phyloP scores from a whole-genome alignment of 192 early-diverging fungal species.

The Coemansia sp. region DNA sequence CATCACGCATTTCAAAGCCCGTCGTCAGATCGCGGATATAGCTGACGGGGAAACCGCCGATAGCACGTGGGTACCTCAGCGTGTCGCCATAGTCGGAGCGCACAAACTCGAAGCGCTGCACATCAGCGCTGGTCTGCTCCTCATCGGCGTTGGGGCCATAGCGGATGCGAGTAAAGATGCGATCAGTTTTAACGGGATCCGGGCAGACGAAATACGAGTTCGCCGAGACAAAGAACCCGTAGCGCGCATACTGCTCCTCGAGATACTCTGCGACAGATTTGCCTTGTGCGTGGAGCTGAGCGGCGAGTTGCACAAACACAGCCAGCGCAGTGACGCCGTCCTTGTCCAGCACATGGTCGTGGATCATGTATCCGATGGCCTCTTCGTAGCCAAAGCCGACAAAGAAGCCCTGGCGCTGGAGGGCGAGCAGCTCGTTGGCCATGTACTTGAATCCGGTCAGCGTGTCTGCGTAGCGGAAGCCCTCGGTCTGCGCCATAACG shows the following conservation, averaged over 20 bases:
- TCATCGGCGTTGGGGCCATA: slow-evolving; percentile 68
- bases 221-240: slow-evolving; percentile 81
- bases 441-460: slow-evolving; percentile 98
- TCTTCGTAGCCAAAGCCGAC: slow-evolving; percentile 91
- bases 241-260: slow-evolving; percentile 71
- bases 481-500: slow-evolving; percentile 69
- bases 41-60: slow-evolving; percentile 68
- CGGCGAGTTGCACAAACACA: slow-evolving; percentile 74
- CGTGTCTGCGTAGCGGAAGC: slow-evolving; percentile 85
- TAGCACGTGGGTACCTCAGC: slow-evolving; percentile 68
- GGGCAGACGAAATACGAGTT: slow-evolving; percentile 90
- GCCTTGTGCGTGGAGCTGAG: slow-evolving; percentile 64
- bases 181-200: slow-evolving; percentile 65
- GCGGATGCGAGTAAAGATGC: slow-evolving; percentile 81
- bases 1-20: slow-evolving; percentile 74
- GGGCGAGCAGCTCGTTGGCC: slow-evolving; percentile 73
- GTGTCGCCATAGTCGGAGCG: slow-evolving; percentile 24
- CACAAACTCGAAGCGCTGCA: slow-evolving; percentile 23
- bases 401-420: slow-evolving; percentile 65
- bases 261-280: slow-evolving; percentile 66
- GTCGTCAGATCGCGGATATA: slow-evolving; percentile 85
- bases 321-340: slow-evolving; percentile 88
- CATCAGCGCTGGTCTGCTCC: background rate
- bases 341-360: slow-evolving; percentile 82
- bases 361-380: slow-evolving; percentile 89